Evolutionary conservation across 83 land plant genomes (phyloP), one percentile per base, ranked within the genome.

Genomic region (Diphasiastrum complanatum): DNA sequence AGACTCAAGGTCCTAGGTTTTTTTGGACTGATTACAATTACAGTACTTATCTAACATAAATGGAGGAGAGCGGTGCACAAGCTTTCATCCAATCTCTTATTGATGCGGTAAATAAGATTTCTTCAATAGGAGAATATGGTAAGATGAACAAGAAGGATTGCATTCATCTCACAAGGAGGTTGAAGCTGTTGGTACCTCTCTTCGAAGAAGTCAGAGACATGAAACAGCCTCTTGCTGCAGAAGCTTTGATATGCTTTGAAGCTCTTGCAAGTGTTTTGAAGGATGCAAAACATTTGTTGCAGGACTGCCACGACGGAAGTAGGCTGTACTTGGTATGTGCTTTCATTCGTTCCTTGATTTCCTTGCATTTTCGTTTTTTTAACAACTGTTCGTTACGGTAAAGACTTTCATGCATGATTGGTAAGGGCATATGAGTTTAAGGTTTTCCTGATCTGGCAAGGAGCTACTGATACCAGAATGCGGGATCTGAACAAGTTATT

Each of bases 251-350:
- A 11, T 35, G n/a, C 35, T 55, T 55, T 19, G n/a, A 32, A 14
- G 19, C 14, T 14, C 34, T 55, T 35, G 31, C 11, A 27, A n/a
- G 14, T 30, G 59, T 55, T 27, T 35, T 55, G 16, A 20, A 32
- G 18, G 14, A 20, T 11, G 34, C 59, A 16, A 55, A 25, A 35
- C 38, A 55, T 5, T 19, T 55, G 38, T 35, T 55, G 28, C 27
- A 20, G 8, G 35, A 10, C 10, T 55, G 59, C 59, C 59, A 55
- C 59, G 27, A 55, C 6, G 59, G 59, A 19, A 55, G 59, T 35
- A 55, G 31, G 31, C 1, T 55, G 20, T 55, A 20, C 34, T 0
- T 55, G 59, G 59, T 55, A 55, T 20, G 8, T n/a, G n/a, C 8
- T 30, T 41, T 41, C 45, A 0, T 14, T 1, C n/a, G n/a, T n/a